Percentiles rank a stretch among this genome's conserved stretches.
Conservation (phyloP, 164 flowering plant genomes). For the Umbellularia californica region DNA sequence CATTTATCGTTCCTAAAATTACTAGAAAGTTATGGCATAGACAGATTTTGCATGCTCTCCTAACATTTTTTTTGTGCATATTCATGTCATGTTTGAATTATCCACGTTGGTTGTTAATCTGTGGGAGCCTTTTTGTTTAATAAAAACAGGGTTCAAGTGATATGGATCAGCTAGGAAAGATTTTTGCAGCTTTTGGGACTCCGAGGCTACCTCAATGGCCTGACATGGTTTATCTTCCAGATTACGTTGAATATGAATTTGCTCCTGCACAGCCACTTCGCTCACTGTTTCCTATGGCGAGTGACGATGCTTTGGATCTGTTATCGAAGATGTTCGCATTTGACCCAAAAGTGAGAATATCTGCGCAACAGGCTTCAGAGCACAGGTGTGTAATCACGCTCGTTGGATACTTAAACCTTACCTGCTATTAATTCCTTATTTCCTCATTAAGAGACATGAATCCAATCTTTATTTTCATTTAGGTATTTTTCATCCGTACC, state of each 20-base stretch:
- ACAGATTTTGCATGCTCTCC: not conserved
- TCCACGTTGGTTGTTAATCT: not conserved
- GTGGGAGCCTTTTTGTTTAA: not conserved
- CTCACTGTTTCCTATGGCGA: slow-evolving; percentile 82
- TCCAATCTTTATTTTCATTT: not conserved
- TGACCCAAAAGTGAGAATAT: slow-evolving; percentile 79
- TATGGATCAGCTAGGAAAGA: slow-evolving; percentile 94
- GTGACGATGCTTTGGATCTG: slow-evolving; percentile 87
- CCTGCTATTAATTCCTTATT: not conserved
- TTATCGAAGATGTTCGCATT: slow-evolving; percentile 84
- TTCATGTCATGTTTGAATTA: not conserved
- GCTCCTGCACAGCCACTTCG: slow-evolving; percentile 77
- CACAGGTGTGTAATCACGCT: slow-evolving; percentile 51
- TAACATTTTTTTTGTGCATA: not conserved
- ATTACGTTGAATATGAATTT: slow-evolving; percentile 82
- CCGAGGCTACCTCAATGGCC: slow-evolving; percentile 92
- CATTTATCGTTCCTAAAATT: not conserved
- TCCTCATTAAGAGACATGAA: not conserved
- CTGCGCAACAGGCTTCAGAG: slow-evolving; percentile 86
- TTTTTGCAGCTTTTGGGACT: slow-evolving; percentile 93
- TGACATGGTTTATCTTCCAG: slow-evolving; percentile 88
- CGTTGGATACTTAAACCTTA: not conserved
- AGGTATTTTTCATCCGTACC: slow-evolving; percentile 93
- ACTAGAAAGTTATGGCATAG: too few species aligned
- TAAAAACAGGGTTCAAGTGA: slow-evolving; percentile 74